These are phyloP conservation scores for Penicillium psychrofluorescens DNA, from an alignment of 495 filamentous ascomycete genomes.

Conservation along the genomic window DNA sequence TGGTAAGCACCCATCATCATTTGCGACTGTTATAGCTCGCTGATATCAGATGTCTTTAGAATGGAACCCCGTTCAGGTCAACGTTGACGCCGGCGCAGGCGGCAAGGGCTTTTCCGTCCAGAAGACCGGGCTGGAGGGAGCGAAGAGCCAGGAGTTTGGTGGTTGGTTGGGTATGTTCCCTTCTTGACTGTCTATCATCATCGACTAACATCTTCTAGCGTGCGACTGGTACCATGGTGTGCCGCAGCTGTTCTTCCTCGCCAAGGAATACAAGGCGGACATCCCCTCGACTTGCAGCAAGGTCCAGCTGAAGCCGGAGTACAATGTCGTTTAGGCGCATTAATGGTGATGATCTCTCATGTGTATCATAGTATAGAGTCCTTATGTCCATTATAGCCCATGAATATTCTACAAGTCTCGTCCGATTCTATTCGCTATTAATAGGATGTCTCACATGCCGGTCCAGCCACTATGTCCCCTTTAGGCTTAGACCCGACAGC, in stretches of 20 bases:
- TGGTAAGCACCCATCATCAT: neutral
- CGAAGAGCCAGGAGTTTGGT: constrained; percentile 12
- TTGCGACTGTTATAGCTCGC: neutral
- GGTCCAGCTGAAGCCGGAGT: constrained; percentile 2
- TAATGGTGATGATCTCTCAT: neutral
- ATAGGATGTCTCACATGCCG: constrained; percentile 22
- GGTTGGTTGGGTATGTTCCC: constrained; percentile 32
- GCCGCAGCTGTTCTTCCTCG: constrained; percentile 1
- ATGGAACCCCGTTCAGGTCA: constrained; percentile 10
- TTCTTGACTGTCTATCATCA: neutral
- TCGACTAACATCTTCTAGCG: constrained; percentile 3
- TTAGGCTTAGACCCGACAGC: constrained; percentile 16
- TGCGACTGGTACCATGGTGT: neutral
- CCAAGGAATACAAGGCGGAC: neutral
- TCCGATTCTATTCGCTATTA: constrained; percentile 17
- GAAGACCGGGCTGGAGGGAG: constrained; percentile 13
- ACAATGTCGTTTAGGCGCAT: neutral
- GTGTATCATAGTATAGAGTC: neutral
- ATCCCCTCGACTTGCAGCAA: constrained; percentile 2
- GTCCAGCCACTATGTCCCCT: constrained; percentile 5
- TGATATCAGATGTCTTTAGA: neutral
- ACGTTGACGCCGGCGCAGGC: constrained; percentile 16
- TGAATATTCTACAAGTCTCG: neutral
- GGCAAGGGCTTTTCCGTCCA: constrained; percentile 19
- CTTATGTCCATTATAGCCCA: neutral